Evolutionary conservation across 306 rosid genomes (phyloP), one percentile per base, ranked within the genome.

Genomic region (Acacia melanoxylon): DNA sequence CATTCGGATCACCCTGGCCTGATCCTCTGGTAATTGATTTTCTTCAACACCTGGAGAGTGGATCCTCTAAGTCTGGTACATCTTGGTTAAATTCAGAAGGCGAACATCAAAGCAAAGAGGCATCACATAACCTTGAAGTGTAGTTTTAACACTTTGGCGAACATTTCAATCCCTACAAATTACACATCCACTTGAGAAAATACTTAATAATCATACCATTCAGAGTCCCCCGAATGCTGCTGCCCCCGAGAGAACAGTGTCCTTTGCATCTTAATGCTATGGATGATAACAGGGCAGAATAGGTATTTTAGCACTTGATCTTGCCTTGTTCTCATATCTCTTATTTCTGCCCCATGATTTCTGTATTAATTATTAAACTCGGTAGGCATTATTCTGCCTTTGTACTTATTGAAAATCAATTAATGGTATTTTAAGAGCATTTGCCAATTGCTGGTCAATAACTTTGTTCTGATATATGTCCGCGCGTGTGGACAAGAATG

Each of bases 1-100:
- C 99, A 14, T 31, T 83, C 5, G 97, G 99, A 75, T 88, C 89
- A 61, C 99, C 99, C 51, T 95, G 99, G 99, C 89, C 97, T 25
- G 98, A 95, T 88, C 88, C 88, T 5, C 62, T 91, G 24, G 93
- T 95, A 48, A 95, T 92, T 80, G 96, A 95, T 72, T 95, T 89
- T 86, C 91, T 95, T 73, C 84, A 93, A 83, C 84, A 87, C 89
- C 80, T 95, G 61, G 94, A 93, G 78, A 86, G 29, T 29, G 90
- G 81, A 66, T 85, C 68, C 79, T 22, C 56, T 31, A 82, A 83
- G 62, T 51, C 83, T 27, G 72, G 65, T 2, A 48, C 84, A 29
- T 72, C 83, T 72, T 20, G 75, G 42, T 17, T 17, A 67, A 68
- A 75, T 63, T 29, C 74, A 16, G 88, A 48, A 52, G 79, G 19